These are phyloP conservation scores for Jackrogersella minutella DNA, from an alignment of 495 filamentous ascomycete genomes.

Conservation along the genomic window DNA sequence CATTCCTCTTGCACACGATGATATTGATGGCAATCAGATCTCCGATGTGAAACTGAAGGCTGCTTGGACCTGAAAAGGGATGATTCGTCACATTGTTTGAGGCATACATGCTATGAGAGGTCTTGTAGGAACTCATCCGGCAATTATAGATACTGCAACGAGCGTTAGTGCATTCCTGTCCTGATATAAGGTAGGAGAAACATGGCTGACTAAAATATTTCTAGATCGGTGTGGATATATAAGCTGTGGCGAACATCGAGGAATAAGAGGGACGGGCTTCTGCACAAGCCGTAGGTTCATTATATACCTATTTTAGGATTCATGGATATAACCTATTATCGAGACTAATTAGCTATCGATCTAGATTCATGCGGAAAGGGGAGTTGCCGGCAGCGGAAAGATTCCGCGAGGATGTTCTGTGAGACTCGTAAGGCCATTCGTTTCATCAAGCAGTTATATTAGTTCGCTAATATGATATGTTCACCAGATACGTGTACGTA, in stretches of 20 bases:
- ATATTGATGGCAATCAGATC: slow-evolving; percentile 8
- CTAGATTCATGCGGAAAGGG: slow-evolving; percentile 13
- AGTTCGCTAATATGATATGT: background rate
- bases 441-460: background rate
- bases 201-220: background rate
- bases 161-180: slow-evolving; percentile 39
- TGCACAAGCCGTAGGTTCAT: slow-evolving; percentile 14
- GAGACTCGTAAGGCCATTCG: slow-evolving; percentile 12
- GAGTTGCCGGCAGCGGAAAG: slow-evolving; percentile 2
- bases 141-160: slow-evolving; percentile 32
- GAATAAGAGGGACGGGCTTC: background rate
- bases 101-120: slow-evolving; percentile 44
- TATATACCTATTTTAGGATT: background rate
- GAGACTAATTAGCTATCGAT: background rate
- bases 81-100: slow-evolving; percentile 33
- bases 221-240: slow-evolving; percentile 26
- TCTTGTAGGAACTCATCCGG: slow-evolving; percentile 35
- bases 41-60: slow-evolving; percentile 5
- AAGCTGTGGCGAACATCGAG: slow-evolving; percentile 1
- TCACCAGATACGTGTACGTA: background rate
- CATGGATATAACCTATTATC: background rate
- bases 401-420: background rate
- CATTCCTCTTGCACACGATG: background rate
- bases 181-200: background rate
- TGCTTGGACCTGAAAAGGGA: slow-evolving; percentile 33